These are phyloP conservation scores for Salix caprea DNA, from an alignment of 345 rosid genomes.

Conservation along the genomic window DNA sequence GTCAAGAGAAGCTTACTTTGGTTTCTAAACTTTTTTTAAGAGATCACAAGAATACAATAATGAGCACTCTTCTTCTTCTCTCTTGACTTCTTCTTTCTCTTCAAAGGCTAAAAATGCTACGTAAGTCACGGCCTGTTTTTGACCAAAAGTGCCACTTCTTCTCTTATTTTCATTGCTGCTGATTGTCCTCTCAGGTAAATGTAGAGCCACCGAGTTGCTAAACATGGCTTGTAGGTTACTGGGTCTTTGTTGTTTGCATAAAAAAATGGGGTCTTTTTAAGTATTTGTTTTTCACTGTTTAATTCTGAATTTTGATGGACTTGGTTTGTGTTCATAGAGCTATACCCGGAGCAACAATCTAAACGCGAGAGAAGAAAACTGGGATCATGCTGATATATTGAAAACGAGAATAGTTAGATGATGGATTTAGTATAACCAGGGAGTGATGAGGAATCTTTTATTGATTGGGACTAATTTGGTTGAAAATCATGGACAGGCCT, in stretches of 20 bases:
- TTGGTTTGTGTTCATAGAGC: neutral
- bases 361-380: neutral
- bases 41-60: slow-evolving; percentile 20
- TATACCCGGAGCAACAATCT: neutral
- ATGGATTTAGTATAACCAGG: neutral
- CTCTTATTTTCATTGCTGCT: slow-evolving; percentile 75
- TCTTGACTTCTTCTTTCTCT: slow-evolving; percentile 28
- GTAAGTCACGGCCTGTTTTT: slow-evolving; percentile 65
- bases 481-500: neutral
- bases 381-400: neutral
- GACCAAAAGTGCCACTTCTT: slow-evolving; percentile 65
- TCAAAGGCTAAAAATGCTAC: slow-evolving; percentile 28
- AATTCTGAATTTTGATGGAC: neutral
- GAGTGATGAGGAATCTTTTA: neutral
- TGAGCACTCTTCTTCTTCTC: slow-evolving; percentile 21
- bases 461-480: neutral
- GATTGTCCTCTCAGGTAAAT: slow-evolving; percentile 87
- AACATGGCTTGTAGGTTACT: neutral
- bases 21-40: slow-evolving; percentile 33
- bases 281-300: neutral
- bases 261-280: neutral
- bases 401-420: neutral
- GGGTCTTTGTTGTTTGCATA: slow-evolving; percentile 1
- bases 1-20: slow-evolving; percentile 34
- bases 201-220: neutral